Evolutionary conservation across 257 asterid species (phyloP).

Genomic region (Fraxinus pennsylvanica): DNA sequence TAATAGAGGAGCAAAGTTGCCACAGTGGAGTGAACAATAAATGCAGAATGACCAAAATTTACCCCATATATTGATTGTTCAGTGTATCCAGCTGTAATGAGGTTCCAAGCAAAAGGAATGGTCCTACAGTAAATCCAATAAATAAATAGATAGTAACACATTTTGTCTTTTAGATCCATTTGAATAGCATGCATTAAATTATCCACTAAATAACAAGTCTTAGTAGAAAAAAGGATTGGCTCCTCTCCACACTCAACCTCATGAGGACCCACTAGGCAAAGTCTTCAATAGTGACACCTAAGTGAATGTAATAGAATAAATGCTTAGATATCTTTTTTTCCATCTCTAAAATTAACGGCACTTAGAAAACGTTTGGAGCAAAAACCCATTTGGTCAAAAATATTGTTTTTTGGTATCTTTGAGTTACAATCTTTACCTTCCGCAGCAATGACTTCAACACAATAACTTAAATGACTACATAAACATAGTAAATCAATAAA

Average conservation of each 20-base stretch:
- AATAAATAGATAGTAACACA: constrained; percentile 4
- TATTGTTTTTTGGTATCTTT: background rate
- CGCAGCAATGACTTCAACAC: background rate
- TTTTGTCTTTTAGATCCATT: constrained; percentile 4
- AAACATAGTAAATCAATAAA: background rate
- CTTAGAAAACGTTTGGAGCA: background rate
- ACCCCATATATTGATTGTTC: constrained; percentile 90
- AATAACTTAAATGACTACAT: background rate
- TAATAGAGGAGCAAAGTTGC: constrained; percentile 7
- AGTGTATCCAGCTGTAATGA: constrained; percentile 82
- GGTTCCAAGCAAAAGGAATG: constrained; percentile 97
- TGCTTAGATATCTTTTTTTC: background rate
- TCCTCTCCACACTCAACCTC: background rate
- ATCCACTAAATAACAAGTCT: background rate
- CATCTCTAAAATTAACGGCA: background rate
- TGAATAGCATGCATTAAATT: constrained; percentile 9
- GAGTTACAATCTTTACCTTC: background rate
- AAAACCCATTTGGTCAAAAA: background rate
- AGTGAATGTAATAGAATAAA: background rate
- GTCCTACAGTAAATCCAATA: constrained; percentile 56
- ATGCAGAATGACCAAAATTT: constrained; percentile 23
- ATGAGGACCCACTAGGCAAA: background rate
- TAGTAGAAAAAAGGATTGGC: background rate
- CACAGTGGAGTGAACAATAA: constrained; percentile 1
- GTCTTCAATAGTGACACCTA: background rate